Evolutionary conservation across 331 rosid genomes (phyloP).

Genomic region (Ulmus americana): DNA sequence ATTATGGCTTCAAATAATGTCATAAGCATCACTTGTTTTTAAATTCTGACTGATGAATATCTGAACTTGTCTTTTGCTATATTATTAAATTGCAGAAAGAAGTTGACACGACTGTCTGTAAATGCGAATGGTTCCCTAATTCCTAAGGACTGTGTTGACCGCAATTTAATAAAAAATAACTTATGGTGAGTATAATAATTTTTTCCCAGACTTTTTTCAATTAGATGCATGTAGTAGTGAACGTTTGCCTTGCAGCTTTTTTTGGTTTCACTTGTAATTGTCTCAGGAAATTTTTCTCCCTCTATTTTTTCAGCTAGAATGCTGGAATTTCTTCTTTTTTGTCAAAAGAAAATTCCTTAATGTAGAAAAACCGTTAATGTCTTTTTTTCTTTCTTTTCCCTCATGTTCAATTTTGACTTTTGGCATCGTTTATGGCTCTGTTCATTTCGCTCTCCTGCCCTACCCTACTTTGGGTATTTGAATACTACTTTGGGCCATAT

Average conservation of each 20-base stretch:
- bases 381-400: not conserved
- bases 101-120: slow-evolving; percentile 66
- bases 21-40: not conserved
- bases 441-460: not conserved
- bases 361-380: not conserved
- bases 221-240: not conserved
- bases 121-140: slow-evolving; percentile 70
- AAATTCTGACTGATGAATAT: not conserved
- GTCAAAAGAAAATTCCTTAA: not conserved
- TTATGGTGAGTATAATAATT: slow-evolving; percentile 51
- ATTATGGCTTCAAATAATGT: not conserved
- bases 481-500: no score
- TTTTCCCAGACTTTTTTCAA: not conserved
- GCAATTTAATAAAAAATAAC: slow-evolving; percentile 60
- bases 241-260: not conserved
- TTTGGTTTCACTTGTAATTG: not conserved
- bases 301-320: not conserved
- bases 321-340: not conserved
- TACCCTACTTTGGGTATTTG: no score
- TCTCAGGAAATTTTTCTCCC: not conserved
- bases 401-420: not conserved
- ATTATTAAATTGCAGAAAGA: slow-evolving; percentile 58
- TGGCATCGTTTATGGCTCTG: not conserved
- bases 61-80: slow-evolving; percentile 16
- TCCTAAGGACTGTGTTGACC: slow-evolving; percentile 60